Percentiles rank a stretch among this genome's conserved stretches.
Conservation (phyloP, 2,329 filamentous ascomycete genomes). For the Apiospora sp. region DNA sequence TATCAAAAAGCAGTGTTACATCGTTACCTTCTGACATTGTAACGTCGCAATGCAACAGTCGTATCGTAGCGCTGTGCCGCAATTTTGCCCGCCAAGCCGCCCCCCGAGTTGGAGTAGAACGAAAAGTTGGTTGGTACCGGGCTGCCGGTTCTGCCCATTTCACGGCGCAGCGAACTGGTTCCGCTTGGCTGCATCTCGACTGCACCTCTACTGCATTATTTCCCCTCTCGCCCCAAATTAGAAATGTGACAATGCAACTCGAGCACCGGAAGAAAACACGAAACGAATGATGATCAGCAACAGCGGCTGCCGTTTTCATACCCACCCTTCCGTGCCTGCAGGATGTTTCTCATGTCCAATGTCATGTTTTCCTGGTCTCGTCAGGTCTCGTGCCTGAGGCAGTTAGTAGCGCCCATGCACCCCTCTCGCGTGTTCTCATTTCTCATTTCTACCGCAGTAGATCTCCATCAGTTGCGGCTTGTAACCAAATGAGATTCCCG, state of each 20-base stretch:
- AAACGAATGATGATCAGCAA: neutral
- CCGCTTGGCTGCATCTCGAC: neutral
- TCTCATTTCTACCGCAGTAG: neutral
- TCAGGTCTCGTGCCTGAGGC: no score
- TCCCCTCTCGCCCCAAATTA: neutral
- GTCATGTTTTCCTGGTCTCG: no score
- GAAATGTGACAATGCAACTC: neutral
- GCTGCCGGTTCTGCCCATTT: neutral
- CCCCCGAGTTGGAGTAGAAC: no score
- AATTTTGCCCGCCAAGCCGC: no score
- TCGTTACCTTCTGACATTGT: no score
- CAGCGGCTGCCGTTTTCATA: neutral
- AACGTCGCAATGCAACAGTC: no score
- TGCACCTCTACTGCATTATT: neutral
- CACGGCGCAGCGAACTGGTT: neutral
- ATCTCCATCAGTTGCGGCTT: neutral
- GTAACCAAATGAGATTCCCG: neutral
- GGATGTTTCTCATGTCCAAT: no score
- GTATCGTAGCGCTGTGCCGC: no score
- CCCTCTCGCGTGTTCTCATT: neutral
- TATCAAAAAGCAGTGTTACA: no score
- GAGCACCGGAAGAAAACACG: neutral
- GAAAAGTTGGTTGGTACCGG: no score
- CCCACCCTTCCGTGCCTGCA: neutral
- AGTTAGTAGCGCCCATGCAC: no score